Percentiles rank a stretch among this genome's conserved stretches.
Conservation (phyloP, 1,284 basidiomycete species). For the Trametes sp. region DNA sequence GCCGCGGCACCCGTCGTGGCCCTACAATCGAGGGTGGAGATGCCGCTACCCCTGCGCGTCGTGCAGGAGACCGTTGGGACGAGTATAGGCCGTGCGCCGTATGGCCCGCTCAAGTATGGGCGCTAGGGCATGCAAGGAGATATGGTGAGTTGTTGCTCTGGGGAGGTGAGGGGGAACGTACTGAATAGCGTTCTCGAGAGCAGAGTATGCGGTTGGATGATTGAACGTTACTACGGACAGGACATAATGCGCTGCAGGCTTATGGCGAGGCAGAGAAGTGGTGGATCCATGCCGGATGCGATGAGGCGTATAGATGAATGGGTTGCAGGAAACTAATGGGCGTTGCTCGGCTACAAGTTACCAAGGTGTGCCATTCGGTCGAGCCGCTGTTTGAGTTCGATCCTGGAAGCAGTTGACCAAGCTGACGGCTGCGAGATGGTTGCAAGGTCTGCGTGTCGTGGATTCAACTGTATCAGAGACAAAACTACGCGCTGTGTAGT, state of each 20-base stretch:
- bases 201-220: neutral
- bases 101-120: slow-evolving; percentile 14
- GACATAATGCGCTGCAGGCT: too few relatives aligned
- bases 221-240: too few relatives aligned
- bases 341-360: neutral
- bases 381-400: neutral
- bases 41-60: slow-evolving; percentile 12
- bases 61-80: neutral
- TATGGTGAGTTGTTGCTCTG: neutral
- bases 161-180: neutral
- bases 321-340: neutral
- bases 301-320: neutral
- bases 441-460: too few relatives aligned
- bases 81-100: neutral
- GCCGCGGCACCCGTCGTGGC: neutral
- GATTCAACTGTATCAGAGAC: too few relatives aligned
- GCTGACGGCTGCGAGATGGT: too few relatives aligned
- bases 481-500: too few relatives aligned
- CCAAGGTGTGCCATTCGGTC: neutral
- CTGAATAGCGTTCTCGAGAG: neutral
- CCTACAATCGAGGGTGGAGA: neutral
- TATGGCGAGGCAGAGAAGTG: neutral
- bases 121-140: neutral
- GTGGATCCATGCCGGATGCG: neutral
- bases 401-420: too few relatives aligned